These are phyloP conservation scores for Zasmidium citrigriseum DNA, from an alignment of 2,329 filamentous ascomycete genomes.

Conservation along the genomic window DNA sequence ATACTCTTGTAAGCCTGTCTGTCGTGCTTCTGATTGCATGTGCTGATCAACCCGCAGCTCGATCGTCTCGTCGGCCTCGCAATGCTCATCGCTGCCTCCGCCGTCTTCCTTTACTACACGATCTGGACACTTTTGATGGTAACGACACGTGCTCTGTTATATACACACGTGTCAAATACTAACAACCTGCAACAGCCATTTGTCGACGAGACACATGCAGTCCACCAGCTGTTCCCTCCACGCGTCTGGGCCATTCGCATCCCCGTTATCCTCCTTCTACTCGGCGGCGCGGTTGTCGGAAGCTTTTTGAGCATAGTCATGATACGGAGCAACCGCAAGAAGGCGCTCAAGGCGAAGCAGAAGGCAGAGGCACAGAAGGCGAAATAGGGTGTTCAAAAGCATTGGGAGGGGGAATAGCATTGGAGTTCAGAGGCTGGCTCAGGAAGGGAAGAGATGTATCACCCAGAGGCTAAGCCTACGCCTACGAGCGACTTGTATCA, in stretches of 20 bases:
- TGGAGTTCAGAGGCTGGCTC: conserved; percentile 1
- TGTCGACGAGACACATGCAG: conserved; percentile 89
- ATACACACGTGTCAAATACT: background rate
- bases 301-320: conserved; percentile 96
- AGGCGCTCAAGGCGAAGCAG: conserved; percentile 89
- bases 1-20: background rate
- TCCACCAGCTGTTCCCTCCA: conserved; percentile 93
- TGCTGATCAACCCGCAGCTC: conserved; percentile 61
- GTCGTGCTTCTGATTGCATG: background rate
- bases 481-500: background rate
- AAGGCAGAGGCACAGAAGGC: conserved; percentile 67
- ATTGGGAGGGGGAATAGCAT: conserved; percentile 6
- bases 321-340: conserved; percentile 98
- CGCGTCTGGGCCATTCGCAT: conserved; percentile 99
- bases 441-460: background rate
- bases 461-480: background rate
- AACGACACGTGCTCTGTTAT: conserved; percentile 27
- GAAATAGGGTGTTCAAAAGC: conserved; percentile 42
- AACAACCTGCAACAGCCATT: conserved; percentile 69
- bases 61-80: conserved; percentile 80
- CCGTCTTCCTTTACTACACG: conserved; percentile 87
- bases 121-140: conserved; percentile 98
- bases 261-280: conserved; percentile 90
- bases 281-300: conserved; percentile 90
- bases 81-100: conserved; percentile 73